Percentiles rank a stretch among this genome's conserved stretches.
Evolutionary conservation across 441 rosid species (phyloP).

Genomic region (Adansonia gregorii): DNA sequence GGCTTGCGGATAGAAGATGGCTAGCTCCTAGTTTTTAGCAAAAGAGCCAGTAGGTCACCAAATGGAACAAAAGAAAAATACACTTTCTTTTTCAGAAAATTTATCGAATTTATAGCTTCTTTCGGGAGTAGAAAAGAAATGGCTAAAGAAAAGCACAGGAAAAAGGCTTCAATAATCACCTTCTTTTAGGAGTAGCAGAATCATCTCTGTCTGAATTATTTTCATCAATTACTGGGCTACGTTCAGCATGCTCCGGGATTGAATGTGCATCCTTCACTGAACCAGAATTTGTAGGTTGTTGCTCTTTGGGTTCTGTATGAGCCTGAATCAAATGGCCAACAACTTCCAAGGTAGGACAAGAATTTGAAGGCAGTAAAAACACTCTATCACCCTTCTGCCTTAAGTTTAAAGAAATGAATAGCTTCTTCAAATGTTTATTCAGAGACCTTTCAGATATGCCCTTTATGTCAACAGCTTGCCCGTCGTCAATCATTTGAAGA

Average conservation of each 20-base stretch:
- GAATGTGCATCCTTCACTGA: conserved; percentile 33
- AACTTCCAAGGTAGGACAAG: conserved; percentile 56
- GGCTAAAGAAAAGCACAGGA: neutral
- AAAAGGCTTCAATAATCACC: conserved; percentile 42
- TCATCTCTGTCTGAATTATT: conserved; percentile 43
- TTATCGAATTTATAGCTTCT: conserved; percentile 9
- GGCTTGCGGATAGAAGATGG: neutral
- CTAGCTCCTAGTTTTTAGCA: neutral
- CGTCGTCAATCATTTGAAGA: conserved; percentile 83
- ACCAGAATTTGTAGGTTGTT: conserved; percentile 29
- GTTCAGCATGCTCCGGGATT: conserved; percentile 30
- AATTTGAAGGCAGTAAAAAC: conserved; percentile 55
- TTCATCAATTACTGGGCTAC: conserved; percentile 37
- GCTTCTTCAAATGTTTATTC: conserved; percentile 64
- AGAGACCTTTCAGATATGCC: conserved; percentile 73
- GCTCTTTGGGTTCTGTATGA: conserved; percentile 41
- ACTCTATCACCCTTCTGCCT: conserved; percentile 72
- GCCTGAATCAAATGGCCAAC: conserved; percentile 63
- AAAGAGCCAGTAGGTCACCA: neutral
- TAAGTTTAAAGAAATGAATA: conserved; percentile 65
- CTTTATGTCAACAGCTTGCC: conserved; percentile 91
- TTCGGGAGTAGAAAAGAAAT: neutral
- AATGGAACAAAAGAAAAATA: neutral
- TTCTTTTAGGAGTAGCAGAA: conserved; percentile 60
- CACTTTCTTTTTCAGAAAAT: neutral